phyloP scores from a whole-genome alignment of 352 stramenopile genomes.

The Pythium phragmiticola region DNA sequence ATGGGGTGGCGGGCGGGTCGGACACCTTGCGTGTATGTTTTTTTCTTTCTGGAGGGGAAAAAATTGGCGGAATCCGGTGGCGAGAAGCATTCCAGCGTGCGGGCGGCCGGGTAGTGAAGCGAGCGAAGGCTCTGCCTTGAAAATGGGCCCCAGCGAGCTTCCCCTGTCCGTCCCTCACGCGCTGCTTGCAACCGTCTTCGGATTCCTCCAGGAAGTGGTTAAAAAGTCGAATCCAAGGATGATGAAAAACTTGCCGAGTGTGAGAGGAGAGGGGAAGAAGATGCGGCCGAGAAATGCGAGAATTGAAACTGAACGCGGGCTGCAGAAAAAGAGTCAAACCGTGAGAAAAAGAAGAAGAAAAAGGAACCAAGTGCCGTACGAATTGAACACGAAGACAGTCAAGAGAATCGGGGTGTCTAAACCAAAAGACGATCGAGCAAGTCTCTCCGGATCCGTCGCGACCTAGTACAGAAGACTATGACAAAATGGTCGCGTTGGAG shows the following conservation, averaged over 20 bases:
- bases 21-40: slow-evolving; percentile 13
- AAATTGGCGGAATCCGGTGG: slow-evolving; percentile 14
- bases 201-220: slow-evolving; percentile 28
- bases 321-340: slow-evolving; percentile 5
- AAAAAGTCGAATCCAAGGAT: slow-evolving; percentile 29
- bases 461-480: slow-evolving; percentile 7
- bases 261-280: background rate
- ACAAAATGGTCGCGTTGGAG: slow-evolving; percentile 15
- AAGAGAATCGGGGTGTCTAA: slow-evolving; percentile 4
- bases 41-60: slow-evolving; percentile 19
- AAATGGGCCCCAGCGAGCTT: background rate
- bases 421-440: background rate
- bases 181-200: background rate
- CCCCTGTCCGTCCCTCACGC: background rate
- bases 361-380: slow-evolving; percentile 15
- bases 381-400: slow-evolving; percentile 13
- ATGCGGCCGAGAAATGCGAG: slow-evolving; percentile 28
- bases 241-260: slow-evolving; percentile 10
- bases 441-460: background rate
- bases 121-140: slow-evolving; percentile 10
- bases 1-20: slow-evolving; percentile 10
- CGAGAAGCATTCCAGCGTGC: background rate
- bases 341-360: background rate
- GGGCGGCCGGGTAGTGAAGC: background rate
- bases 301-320: slow-evolving; percentile 22